Evolutionary conservation across 148 eudicot genomes (phyloP), one percentile per base, ranked within the genome.

Genomic region (Fagopyrum homotropicum): DNA sequence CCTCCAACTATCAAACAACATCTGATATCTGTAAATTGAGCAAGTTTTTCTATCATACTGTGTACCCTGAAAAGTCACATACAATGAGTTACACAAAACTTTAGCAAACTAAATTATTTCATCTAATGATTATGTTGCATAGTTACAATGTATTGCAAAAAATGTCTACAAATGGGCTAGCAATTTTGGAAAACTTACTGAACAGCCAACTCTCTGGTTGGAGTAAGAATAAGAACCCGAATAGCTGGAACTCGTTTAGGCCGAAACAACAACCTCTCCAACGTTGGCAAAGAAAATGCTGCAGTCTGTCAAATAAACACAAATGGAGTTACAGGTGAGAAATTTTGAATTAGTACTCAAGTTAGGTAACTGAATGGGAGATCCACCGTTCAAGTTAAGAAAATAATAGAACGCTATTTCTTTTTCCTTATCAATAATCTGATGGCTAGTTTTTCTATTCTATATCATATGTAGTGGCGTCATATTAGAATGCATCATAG

Each of bases 181-280:
- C 44, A 0, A 44, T 11, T 69, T 8, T 14, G 72, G 49, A 60
- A 78, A 60, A 88, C 98, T 90, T 85, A 92, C 97, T 95, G 98
- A 52, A 83, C 93, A 72, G 98, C 97, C 80, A 95, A 77, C 89
- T 92, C 97, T 82, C 98, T 95, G 17, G 97, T 88, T 35, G 98
- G 98, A 50, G 98, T 91, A 73, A 94, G 97, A 83, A 94, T 88
- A 79, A 94, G 96, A 56, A 92, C 97, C 75, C 97, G 89, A 60
- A 88, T 90, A 46, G 97, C 93, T 6, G 93, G 92, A 46, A 84
- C 74, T 79, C 89, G 88, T 83, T 92, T 94, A 40, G 96, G 93
- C 69, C 96, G 93, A 77, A 47, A 89, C 77, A 88, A 45, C 70
- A 95, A 76, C 77, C 98, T 85, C 83, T 95, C 98, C 69, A 95